phyloP scores from a whole-genome alignment of 2,329 filamentous ascomycete species.

The Claviceps digitariae region DNA sequence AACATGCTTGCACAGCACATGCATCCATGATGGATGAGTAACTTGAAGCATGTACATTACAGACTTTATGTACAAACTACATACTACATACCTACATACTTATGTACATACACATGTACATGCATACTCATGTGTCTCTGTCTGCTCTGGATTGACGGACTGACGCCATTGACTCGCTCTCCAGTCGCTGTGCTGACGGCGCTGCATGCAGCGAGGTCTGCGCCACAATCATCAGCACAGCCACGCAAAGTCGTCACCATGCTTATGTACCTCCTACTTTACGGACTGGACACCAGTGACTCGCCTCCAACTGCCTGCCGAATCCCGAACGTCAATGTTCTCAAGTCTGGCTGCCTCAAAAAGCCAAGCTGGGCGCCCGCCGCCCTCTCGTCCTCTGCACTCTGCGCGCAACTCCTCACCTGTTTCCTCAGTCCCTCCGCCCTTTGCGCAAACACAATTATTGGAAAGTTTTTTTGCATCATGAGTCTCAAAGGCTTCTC shows the following conservation, averaged over 20 bases:
- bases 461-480: conserved; percentile 10
- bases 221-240: conserved; percentile 9
- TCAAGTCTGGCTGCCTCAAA: conserved; percentile 3
- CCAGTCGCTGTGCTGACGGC: not conserved
- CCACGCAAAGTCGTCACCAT: conserved; percentile 7
- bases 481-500: conserved; percentile 98
- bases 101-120: no score
- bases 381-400: not conserved
- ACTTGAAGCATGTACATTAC: no score
- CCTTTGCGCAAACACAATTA: not conserved
- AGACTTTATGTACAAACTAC: no score
- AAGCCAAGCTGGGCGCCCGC: not conserved
- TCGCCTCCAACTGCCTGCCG: not conserved
- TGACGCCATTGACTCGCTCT: not conserved
- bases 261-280: no score
- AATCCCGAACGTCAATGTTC: conserved; percentile 6
- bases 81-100: no score
- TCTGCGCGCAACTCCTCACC: conserved; percentile 1
- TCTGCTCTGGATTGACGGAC: not conserved
- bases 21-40: no score
- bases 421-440: not conserved
- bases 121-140: no score
- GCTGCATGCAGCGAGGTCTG: not conserved
- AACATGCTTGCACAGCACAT: no score
- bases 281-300: not conserved